Conservation (phyloP, 1,284 basidiomycete species). For the Ceratobasidium sp. region DNA sequence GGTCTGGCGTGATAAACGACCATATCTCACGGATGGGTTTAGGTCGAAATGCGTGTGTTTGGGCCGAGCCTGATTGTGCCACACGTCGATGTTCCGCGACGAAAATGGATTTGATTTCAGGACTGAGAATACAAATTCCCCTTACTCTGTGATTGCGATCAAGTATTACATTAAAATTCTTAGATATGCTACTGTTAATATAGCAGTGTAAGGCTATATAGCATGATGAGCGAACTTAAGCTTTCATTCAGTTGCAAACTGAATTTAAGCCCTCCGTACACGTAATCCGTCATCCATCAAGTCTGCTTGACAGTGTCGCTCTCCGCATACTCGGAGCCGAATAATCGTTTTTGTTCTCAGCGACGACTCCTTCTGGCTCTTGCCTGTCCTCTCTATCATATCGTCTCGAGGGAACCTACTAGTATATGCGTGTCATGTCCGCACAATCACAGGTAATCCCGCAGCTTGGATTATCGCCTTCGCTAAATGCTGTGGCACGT, state of each 20-base stretch:
- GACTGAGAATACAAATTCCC: not conserved
- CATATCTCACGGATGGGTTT: not conserved
- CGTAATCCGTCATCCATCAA: conserved; percentile 31
- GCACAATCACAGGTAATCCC: conserved; percentile 23
- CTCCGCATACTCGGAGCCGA: conserved; percentile 38
- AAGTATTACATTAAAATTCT: not conserved
- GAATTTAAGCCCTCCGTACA: conserved; percentile 21
- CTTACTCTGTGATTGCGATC: not conserved
- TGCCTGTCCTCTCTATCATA: conserved; percentile 21
- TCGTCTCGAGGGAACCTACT: conserved; percentile 33
- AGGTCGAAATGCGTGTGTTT: not conserved
- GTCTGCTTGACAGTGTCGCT: conserved; percentile 27
- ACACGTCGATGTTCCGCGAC: not conserved
- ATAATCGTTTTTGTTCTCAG: conserved; percentile 36
- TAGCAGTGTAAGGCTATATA: not conserved
- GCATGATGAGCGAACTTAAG: not conserved
- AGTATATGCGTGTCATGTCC: conserved; percentile 40
- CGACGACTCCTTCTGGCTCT: conserved; percentile 34
- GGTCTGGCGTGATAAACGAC: conserved; percentile 18
- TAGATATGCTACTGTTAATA: not conserved
- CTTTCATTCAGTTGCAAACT: not conserved
- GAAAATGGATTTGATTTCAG: not conserved
- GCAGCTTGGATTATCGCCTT: conserved; percentile 9
- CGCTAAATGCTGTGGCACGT: conserved; percentile 11
- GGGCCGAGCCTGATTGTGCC: not conserved